Conservation (phyloP, 1,284 basidiomycete species). For the Melampsora occidentalis region DNA sequence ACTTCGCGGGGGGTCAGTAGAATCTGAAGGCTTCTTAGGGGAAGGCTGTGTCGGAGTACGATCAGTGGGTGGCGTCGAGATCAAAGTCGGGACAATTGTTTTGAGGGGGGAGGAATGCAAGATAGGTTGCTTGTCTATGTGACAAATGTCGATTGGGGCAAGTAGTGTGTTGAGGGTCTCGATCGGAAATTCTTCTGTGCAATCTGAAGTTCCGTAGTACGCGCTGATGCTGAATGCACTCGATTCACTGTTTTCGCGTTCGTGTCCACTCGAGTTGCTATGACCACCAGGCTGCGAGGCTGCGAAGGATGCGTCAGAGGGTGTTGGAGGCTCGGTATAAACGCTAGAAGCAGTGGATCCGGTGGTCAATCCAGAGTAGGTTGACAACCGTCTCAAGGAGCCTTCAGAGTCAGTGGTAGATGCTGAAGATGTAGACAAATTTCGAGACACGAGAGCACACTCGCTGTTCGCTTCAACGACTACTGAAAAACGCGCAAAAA, state of each 20-base stretch:
- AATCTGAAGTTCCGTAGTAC: slow-evolving; percentile 42
- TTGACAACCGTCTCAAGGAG: slow-evolving; percentile 34
- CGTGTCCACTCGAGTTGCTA: not conserved
- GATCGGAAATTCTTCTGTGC: slow-evolving; percentile 23
- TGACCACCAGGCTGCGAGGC: slow-evolving; percentile 1
- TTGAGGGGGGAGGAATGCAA: not conserved
- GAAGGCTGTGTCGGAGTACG: not conserved
- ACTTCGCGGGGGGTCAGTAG: not conserved
- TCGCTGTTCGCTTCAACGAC: slow-evolving; percentile 3
- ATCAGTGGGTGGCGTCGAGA: slow-evolving; percentile 1
- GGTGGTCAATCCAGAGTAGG: slow-evolving; percentile 32
- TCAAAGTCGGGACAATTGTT: slow-evolving; percentile 7
- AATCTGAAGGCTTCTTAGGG: not conserved
- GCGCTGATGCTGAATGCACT: slow-evolving; percentile 40
- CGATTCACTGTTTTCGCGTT: slow-evolving; percentile 27
- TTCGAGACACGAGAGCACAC: not conserved
- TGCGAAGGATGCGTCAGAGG: slow-evolving; percentile 21
- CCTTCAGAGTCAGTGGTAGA: slow-evolving; percentile 18
- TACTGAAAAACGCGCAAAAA: not conserved
- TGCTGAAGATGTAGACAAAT: slow-evolving; percentile 1
- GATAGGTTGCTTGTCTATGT: not conserved
- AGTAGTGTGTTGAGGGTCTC: slow-evolving; percentile 30
- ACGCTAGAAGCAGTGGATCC: slow-evolving; percentile 21
- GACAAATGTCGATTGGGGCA: slow-evolving; percentile 14
- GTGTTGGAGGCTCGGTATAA: slow-evolving; percentile 29